Base-by-base conservation (phyloP, 225 moss, liverwort and hornwort genomes). In the Ulota crispa region DNA sequence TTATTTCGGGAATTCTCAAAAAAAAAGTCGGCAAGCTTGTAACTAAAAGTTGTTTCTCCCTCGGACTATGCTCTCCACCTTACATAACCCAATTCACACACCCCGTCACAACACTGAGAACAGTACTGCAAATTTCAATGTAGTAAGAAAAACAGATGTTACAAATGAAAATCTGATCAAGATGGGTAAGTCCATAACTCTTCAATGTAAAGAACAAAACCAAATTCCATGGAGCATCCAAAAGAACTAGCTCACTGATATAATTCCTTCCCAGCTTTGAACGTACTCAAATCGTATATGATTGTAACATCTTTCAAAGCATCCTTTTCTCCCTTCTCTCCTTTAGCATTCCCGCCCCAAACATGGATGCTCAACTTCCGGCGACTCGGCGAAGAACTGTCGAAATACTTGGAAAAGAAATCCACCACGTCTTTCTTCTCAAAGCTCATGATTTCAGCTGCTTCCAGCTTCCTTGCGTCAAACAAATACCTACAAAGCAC, bases 391-490 rank as follows among this genome's bases (percentile, higher is more conserved):
- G 91, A 89, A 73, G 78, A 27, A n/a, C 21, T 15, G 26, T 6
- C 82, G 30, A 92, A 85, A 82, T 83, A 87, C 77, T 93, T 86
- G 0, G 74, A 64, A 53, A 89, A 92, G 88, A 94, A 96, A 9
- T 88, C 90, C 15, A 93, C 9, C 11, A 96, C 82, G 37, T 94
- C 96, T 28, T 82, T 87, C 88, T 93, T 99, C 61, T 91, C 73
- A 41, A 94, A 63, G 9, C 82, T 86, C 73, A 73, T 81, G 15
- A 96, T 89, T 83, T 93, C 92, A 37, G 90, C 77, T 63, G 96
- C 99, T 81, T 96, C 94, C 43, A 85, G 81, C 89, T 92, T 92
- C 73, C 92, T 77, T 45, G 92, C 89, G 54, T 96, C 92, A n/a
- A 99, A 99, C 42, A 92, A 81, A 76, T 94, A 94, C 81, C 94